Conservation (phyloP, 345 rosid species). For the Linum trigynum region DNA sequence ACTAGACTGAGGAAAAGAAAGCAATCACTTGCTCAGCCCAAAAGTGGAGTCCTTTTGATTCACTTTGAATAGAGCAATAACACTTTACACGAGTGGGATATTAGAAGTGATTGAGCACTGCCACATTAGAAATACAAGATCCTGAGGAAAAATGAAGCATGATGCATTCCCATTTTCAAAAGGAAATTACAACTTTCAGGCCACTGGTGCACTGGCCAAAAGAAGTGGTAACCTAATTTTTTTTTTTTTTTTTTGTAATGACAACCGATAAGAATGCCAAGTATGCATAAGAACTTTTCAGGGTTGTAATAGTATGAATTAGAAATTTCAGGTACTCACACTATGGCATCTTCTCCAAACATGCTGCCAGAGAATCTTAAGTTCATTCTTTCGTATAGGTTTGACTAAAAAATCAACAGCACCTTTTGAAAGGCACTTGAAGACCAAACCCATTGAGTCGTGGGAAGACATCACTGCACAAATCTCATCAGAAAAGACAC, state of each 20-base stretch:
- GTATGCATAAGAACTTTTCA: background rate
- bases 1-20: conserved; percentile 28
- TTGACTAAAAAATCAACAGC: conserved; percentile 8
- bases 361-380: conserved; percentile 8
- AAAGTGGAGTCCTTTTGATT: background rate
- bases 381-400: conserved; percentile 8
- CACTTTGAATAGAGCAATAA: background rate
- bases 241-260: too few relatives aligned
- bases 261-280: background rate
- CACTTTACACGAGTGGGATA: background rate
- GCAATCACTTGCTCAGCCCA: background rate
- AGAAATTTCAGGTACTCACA: background rate
- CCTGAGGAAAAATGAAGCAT: background rate
- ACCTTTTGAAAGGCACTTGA: conserved; percentile 7
- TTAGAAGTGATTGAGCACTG: too few relatives aligned
- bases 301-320: background rate
- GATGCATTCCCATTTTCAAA: too few relatives aligned
- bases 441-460: conserved; percentile 7
- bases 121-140: background rate
- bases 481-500: background rate
- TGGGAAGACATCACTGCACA: conserved; percentile 12
- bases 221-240: too few relatives aligned
- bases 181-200: too few relatives aligned
- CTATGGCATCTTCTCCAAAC: conserved; percentile 11
- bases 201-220: too few relatives aligned